These are phyloP conservation scores for Samsoniella hepiali DNA, from an alignment of 2,329 filamentous ascomycete species.

Conservation along the genomic window DNA sequence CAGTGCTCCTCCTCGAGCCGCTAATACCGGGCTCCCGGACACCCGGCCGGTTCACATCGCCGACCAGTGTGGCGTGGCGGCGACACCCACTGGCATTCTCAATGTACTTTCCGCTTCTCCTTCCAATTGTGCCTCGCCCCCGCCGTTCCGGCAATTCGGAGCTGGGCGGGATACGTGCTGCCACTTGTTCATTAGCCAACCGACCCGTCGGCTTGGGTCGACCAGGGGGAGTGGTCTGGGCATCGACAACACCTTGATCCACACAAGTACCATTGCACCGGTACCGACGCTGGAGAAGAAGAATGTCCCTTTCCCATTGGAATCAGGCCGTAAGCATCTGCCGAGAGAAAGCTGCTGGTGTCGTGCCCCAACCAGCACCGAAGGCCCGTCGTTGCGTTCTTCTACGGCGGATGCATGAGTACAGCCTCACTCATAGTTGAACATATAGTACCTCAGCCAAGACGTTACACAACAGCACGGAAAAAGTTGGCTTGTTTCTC, in stretches of 20 bases:
- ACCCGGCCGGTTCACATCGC: not conserved
- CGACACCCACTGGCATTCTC: not conserved
- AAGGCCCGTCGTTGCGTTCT: not conserved
- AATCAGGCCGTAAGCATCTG: too few species aligned
- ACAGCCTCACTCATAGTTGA: not conserved
- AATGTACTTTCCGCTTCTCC: not conserved
- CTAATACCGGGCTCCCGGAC: not conserved
- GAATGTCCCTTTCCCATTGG: too few species aligned
- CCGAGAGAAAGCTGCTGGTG: not conserved
- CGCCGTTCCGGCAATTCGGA: slow-evolving; percentile 3
- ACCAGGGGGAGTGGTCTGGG: not conserved
- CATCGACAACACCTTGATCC: not conserved
- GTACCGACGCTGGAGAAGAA: not conserved
- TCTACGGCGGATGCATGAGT: too few species aligned
- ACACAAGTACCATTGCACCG: slow-evolving; percentile 7
- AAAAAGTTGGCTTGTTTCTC: not conserved
- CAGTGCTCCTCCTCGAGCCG: not conserved
- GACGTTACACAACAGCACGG: not conserved
- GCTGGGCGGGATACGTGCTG: not conserved
- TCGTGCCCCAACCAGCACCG: not conserved
- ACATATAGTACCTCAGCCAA: not conserved
- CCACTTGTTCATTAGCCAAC: slow-evolving; percentile 5
- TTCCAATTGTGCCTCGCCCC: not conserved
- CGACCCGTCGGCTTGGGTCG: slow-evolving; percentile 15
- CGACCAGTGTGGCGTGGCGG: not conserved